Evolutionary conservation across 2,329 filamentous ascomycete species (phyloP), one percentile per base, ranked within the genome.

Genomic region (Talaromyces sp.): DNA sequence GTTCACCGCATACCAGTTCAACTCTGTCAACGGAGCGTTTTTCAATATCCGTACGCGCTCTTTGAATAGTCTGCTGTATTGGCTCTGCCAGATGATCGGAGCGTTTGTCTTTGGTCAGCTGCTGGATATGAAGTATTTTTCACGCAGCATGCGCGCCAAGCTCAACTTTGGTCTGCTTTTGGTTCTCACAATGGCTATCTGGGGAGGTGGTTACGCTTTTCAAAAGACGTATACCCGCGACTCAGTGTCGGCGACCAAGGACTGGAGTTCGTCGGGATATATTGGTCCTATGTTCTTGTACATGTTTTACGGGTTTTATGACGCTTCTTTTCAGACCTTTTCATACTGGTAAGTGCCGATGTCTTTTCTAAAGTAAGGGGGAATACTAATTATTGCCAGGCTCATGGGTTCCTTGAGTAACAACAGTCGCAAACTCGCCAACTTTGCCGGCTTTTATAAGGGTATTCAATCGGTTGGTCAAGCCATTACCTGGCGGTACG

Each of bases 341-440:
- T 87, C 92, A 55, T 97, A 97, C 81, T 97, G 92, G 92, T 83
- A 73, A 67, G 80, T 72, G 51, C 59, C 41, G 35, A 11, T 27
- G 12, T 31, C 4, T 56, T 12, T 41, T n/a, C 29, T n/a, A 17
- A 17, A 26, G 11, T 12, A 29, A 26, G 26, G 19, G 2, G 27
- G 19, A 32, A 24, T n/a, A 3, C 41, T 62, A 14, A 60, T 7
- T 24, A 7, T 52, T 61, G 52, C 61, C 62, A 89, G 87, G 88
- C 92, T 89, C 79, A 96, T 97, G 89, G 93, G 93, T 56, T 85
- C 92, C 8, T 82, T 97, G 50, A 92, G 90, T 71, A 97, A 97
- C 84, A 96, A 93, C 64, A 86, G 90, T 62, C 91, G 92, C 74
- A 93, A 92, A 75, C 85, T 93, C 29, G 92, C 93, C 78, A 96